These are phyloP conservation scores for Funneliformis caledonium DNA, from an alignment of 371 early-diverging fungal genomes.

Conservation along the genomic window DNA sequence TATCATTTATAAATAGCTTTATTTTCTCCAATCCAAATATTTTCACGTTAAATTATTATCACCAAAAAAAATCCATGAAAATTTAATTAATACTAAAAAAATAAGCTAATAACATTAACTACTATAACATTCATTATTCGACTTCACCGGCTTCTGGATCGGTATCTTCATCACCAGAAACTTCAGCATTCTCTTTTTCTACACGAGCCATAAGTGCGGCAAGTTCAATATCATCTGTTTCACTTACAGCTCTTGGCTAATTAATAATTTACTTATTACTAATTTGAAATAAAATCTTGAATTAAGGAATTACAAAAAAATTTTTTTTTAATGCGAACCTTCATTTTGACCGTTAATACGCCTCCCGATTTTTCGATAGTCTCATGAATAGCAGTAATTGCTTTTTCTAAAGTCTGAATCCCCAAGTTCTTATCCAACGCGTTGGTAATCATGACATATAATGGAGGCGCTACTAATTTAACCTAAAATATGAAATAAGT, in stretches of 20 bases:
- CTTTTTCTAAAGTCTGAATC: conserved; percentile 88
- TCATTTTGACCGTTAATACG: conserved; percentile 86
- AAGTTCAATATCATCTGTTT: conserved; percentile 94
- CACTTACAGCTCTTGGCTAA: conserved; percentile 84
- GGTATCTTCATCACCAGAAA: conserved; percentile 87
- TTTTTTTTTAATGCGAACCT: conserved; percentile 53
- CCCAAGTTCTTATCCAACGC: conserved; percentile 88
- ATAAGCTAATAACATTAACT: too few relatives aligned
- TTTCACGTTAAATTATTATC: too few relatives aligned
- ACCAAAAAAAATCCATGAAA: too few relatives aligned
- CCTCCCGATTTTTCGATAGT: conserved; percentile 76
- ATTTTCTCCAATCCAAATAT: too few relatives aligned
- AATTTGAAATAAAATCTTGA: not conserved
- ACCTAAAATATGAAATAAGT: conserved; percentile 41
- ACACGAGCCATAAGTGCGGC: conserved; percentile 90
- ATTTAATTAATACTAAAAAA: too few relatives aligned
- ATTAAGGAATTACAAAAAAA: conserved; percentile 16
- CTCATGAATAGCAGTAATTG: conserved; percentile 84
- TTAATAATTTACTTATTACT: not conserved
- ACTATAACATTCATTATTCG: not conserved
- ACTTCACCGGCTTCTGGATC: conserved; percentile 73
- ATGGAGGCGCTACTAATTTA: conserved; percentile 91
- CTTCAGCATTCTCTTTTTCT: conserved; percentile 94
- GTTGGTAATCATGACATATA: conserved; percentile 92
- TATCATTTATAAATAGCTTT: too few relatives aligned